These are phyloP conservation scores for Phaeolepiota aurea DNA, from an alignment of 768 basidiomycete genomes.

Conservation along the genomic window DNA sequence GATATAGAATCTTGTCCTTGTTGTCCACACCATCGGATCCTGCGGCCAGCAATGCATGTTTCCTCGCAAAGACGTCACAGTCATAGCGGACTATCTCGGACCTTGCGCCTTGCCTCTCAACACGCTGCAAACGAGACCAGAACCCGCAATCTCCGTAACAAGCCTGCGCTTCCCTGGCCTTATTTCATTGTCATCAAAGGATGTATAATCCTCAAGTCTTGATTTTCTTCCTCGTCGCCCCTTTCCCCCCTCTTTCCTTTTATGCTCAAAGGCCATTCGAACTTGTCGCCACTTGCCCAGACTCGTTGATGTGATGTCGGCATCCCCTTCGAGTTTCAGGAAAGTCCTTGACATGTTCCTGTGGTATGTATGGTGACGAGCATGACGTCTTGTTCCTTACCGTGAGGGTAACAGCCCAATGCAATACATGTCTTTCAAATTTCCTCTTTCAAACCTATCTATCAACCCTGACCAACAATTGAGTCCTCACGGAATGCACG, in stretches of 20 bases:
- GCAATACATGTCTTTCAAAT: conserved; percentile 9
- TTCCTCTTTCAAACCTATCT: conserved; percentile 10
- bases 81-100: background rate
- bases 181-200: background rate
- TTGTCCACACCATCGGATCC: background rate
- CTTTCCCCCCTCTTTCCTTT: background rate
- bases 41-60: no score
- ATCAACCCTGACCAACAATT: background rate
- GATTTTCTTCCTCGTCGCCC: background rate
- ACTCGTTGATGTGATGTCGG: background rate
- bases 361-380: background rate
- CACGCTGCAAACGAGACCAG: background rate
- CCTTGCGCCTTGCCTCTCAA: background rate
- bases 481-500: background rate
- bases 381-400: background rate
- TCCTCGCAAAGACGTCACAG: background rate
- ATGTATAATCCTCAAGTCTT: background rate
- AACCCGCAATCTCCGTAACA: background rate
- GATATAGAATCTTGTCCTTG: background rate
- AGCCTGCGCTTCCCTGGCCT: background rate
- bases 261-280: background rate
- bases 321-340: background rate
- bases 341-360: background rate
- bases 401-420: background rate
- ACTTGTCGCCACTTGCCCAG: background rate